A percentile compares a stretch with the other conserved stretches of the same genome.
phyloP scores from a whole-genome alignment of 192 early-diverging fungal genomes.

The Backusella macrospora region DNA sequence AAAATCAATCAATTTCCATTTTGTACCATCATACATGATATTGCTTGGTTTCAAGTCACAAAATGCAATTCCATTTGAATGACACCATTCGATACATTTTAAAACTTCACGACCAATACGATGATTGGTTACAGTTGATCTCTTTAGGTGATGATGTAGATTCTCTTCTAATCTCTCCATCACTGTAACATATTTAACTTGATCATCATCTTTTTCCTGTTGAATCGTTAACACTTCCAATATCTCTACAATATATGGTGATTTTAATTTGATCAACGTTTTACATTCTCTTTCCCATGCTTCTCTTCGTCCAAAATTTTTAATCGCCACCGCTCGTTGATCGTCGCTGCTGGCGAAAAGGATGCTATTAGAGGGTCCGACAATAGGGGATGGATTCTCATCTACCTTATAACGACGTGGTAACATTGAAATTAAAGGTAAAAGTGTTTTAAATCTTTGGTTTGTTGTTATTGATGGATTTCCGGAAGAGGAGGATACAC shows the following conservation, averaged over 20 bases:
- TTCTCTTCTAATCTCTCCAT: slow-evolving; percentile 56
- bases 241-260: slow-evolving; percentile 47
- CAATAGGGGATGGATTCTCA: slow-evolving; percentile 37
- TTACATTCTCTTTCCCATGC: slow-evolving; percentile 58
- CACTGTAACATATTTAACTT: slow-evolving; percentile 42
- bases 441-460: slow-evolving; percentile 25
- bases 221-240: slow-evolving; percentile 55
- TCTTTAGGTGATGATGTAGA: slow-evolving; percentile 36
- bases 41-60: slow-evolving; percentile 61
- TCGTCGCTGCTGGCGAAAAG: slow-evolving; percentile 46
- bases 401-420: slow-evolving; percentile 49
- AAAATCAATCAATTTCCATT: slow-evolving; percentile 56
- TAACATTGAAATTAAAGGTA: slow-evolving; percentile 38
- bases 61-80: slow-evolving; percentile 49
- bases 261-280: slow-evolving; percentile 43
- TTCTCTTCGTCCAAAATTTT: slow-evolving; percentile 52
- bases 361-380: slow-evolving; percentile 49
- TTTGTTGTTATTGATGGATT: neutral
- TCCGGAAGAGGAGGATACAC: neutral
- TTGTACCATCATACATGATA: slow-evolving; percentile 47
- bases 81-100: slow-evolving; percentile 48
- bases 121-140: neutral
- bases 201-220: slow-evolving; percentile 34
- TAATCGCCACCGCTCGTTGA: slow-evolving; percentile 44
- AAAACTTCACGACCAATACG: slow-evolving; percentile 44